Evolutionary conservation across 2,329 filamentous ascomycete species (phyloP), one percentile per base, ranked within the genome.

Genomic region (Aspergillus brasiliensis): DNA sequence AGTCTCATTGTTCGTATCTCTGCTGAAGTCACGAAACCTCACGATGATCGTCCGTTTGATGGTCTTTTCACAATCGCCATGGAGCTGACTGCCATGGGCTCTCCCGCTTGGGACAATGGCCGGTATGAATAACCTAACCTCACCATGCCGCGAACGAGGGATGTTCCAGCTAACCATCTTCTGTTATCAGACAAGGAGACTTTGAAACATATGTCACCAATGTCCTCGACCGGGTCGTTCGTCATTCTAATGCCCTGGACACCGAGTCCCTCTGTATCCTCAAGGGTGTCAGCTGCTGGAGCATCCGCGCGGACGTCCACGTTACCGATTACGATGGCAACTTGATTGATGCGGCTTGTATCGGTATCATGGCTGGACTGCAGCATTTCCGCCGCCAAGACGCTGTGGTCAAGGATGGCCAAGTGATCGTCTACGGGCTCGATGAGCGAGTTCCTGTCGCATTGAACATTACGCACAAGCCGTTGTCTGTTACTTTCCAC

Each of bases 261-360:
- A 97, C 93, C 34, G 95, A 99, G 78, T 97, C 93, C 3, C 84
- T 99, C 47, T 99, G 95, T 76, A 91, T 99, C 21, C 83, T 97
- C 27, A 92, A 95, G 10, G 93, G 91, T 7, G 84, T 90, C 61
- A 97, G 96, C 77, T 95, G 91, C 80, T 99, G 95, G 88, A 90
- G 90, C 62, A 84, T 99, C 63, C 88, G 94, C 59, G 93, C 91
- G 19, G 94, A 98, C 75, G 86, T 98, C 21, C 95, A 99, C 77
- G 88, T 98, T 49, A 84, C 98, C 48, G 89, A 92, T 53, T 91
- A 93, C 73, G 94, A 98, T 74, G 95, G 95, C 56, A 94, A 93
- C 68, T 82, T 99, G 44, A 86, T 95, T 37, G 94, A 98, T 76
- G 88, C 89, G 2, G 86, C 91, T 21, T 97, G 93, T 73, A 84